Evolutionary conservation across 768 basidiomycete species (phyloP).

Genomic region (Termitomyces eurrhizus): DNA sequence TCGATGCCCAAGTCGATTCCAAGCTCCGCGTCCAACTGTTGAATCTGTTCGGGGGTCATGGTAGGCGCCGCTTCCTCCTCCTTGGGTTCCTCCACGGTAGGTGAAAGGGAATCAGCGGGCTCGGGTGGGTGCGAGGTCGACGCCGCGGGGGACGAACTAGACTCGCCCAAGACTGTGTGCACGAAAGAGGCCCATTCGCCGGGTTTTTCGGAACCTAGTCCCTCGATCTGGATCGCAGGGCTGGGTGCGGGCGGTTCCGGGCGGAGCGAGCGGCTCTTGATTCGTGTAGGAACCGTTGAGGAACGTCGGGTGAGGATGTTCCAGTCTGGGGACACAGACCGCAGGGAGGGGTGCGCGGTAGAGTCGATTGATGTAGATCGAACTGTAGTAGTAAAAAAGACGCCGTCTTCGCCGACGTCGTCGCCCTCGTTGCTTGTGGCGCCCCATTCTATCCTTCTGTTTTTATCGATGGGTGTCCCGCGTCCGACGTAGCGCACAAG

Average conservation of each 20-base stretch:
- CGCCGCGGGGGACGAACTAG: conserved; percentile 14
- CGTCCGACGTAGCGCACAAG: conserved; percentile 40
- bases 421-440: conserved; percentile 30
- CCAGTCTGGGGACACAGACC: conserved; percentile 40
- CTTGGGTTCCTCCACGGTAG: background rate
- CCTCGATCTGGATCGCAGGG: conserved; percentile 27
- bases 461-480: conserved; percentile 45
- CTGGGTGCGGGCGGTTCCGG: conserved; percentile 15
- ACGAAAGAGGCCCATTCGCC: conserved; percentile 41
- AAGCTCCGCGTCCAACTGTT: conserved; percentile 28
- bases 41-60: conserved; percentile 34
- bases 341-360: conserved; percentile 20
- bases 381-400: conserved; percentile 33
- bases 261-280: conserved; percentile 4
- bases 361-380: conserved; percentile 41
- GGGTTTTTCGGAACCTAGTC: conserved; percentile 26
- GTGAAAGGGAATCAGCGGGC: background rate
- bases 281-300: conserved; percentile 24
- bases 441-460: conserved; percentile 42
- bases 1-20: conserved; percentile 35
- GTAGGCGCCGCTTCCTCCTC: conserved; percentile 12
- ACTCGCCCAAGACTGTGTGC: conserved; percentile 31
- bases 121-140: conserved; percentile 8
- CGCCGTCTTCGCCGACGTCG: conserved; percentile 41
- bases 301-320: conserved; percentile 29